Evolutionary conservation across 176 grass and related monocot species (phyloP), one percentile per base, ranked within the genome.

Genomic region (Melocanna baccifera): DNA sequence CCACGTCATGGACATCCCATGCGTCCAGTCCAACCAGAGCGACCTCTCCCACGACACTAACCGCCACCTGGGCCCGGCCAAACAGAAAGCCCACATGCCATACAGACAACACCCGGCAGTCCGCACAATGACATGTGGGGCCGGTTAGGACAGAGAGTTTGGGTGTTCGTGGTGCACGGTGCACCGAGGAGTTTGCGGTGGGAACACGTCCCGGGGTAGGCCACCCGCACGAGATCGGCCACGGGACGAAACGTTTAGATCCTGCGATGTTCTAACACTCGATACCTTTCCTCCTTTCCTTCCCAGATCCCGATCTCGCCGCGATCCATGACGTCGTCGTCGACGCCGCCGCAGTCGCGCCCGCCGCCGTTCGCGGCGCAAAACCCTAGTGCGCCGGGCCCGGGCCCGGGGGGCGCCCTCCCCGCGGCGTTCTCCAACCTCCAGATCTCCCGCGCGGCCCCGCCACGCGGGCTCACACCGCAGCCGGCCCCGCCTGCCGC

Each of bases 341-440:
- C 50, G 51, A 20, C 4, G 63, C 28, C 18, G 52, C 70, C 2
- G 52, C 20, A 12, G 79, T 7, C 4, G 34, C 71, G 43, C 2
- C 43, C 22, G 37, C 69, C 62, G 36, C 88, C 70, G 22, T 84
- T 90, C 72, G 43, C 56, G 30, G 68, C 50, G 66, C 79, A 73
- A 85, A 75, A 76, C 55, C 78, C 75, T 61, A 22, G 52, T 15
- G 32, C 25, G 16, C 77, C 39, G 29, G 81, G 37, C 12, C 26
- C 8, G 26, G 73, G 61, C 6, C 52, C 61, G 36, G 58, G 58
- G 12, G 85, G 73, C 77, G 19, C 82, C 8, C 63, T 81, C 1
- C 88, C 89, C 5, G 81, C 52, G 26, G 55, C 89, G 28, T 71
- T 88, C 71, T 79, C 92, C 45, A 94, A 91, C 50, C 79, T 91